Evolutionary conservation across 1,284 basidiomycete species (phyloP), one percentile per base, ranked within the genome.

Genomic region (Cutaneotrichosporon mucoides): DNA sequence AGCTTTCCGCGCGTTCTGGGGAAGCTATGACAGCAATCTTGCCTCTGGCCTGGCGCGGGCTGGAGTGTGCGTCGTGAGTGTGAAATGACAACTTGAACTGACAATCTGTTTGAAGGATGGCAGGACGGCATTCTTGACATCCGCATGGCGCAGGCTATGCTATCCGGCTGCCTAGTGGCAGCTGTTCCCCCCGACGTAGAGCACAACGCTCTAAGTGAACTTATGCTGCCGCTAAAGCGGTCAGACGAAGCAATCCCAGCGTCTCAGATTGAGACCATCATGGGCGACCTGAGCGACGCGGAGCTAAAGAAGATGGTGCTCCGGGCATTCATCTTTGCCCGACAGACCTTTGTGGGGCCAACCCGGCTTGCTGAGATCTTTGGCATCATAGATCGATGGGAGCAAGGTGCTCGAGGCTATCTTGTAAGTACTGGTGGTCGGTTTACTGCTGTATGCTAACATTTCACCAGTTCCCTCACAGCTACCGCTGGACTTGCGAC

Each of bases 91-190:
- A 3, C 13, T 24, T 33, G 2, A 13, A 45, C 47, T 57, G 10
- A 49, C 12, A 13, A 13, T 6, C 47, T 71, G 68, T 73, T 73
- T 55, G 72, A 73, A 38, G 66, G 60, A 4, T 74, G 71, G 72
- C 37, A 62, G 16, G 42, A 65, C 9, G 72, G 71, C 6, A 16
- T 63, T 6, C 36, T 72, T 2, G 68, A 70, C 44, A 61, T 63
- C n/a, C 46, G 68, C n/a, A 65, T 73, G 46, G 67, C 63, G 2
- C 56, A 71, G 52, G 72, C 72, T 9, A 68, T 75, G 67, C 55
- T 73, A 5, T 66, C 71, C 0, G 73, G 72, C 0, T 75, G 73
- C 53, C 60, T 73, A 4, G 72, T 73, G 0, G 73, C 73, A 1
- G 67, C 59, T 2, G 68, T 66, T 6, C 57, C 62, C 4, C 73